These are phyloP conservation scores for Fragilariopsis cylindrus DNA, from an alignment of 108 stramenopile genomes.

Conservation along the genomic window DNA sequence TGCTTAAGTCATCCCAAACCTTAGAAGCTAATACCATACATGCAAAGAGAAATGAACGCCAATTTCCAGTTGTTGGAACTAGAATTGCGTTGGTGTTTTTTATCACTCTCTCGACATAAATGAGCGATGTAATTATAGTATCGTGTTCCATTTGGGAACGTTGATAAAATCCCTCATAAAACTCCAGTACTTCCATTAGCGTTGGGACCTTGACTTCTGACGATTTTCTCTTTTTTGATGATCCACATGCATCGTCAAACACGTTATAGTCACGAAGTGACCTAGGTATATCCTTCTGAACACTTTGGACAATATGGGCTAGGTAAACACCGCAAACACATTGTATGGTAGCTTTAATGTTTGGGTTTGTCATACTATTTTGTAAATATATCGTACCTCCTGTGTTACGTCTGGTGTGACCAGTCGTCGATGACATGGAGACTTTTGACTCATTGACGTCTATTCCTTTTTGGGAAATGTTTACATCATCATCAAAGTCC, in stretches of 20 bases:
- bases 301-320: constrained; percentile 66
- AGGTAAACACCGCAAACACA: constrained; percentile 91
- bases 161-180: constrained; percentile 79
- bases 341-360: constrained; percentile 93
- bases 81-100: constrained; percentile 83
- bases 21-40: constrained; percentile 93
- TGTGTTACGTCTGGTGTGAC: constrained; percentile 76
- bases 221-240: background rate
- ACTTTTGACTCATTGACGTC: background rate
- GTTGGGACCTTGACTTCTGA: constrained; percentile 45
- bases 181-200: constrained; percentile 62
- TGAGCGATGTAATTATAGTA: constrained; percentile 93
- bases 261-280: background rate
- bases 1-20: constrained; percentile 97
- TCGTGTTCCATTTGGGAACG: constrained; percentile 93
- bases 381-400: constrained; percentile 90
- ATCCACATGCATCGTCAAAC: constrained; percentile 13
- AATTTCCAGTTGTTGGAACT: constrained; percentile 71
- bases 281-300: background rate
- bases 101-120: constrained; percentile 95
- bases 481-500: background rate
- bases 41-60: constrained; percentile 87
- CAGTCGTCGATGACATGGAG: background rate
- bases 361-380: constrained; percentile 87
- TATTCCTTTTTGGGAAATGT: background rate